phyloP scores from a whole-genome alignment of 768 basidiomycete genomes.

The Mycena albidolilacea region DNA sequence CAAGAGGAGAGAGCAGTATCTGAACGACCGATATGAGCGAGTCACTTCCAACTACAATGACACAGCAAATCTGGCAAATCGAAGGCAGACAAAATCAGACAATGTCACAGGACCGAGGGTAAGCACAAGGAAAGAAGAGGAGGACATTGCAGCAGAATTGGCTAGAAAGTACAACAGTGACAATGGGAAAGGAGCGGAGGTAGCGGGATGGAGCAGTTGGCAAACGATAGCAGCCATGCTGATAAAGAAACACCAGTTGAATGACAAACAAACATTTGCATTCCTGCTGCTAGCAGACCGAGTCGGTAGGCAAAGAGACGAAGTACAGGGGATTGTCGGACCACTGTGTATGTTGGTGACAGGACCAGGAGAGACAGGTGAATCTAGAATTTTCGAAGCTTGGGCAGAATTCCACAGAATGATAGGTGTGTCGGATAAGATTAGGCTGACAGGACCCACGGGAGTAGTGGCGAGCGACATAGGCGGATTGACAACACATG shows the following conservation, averaged over 20 bases:
- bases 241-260: neutral
- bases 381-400: neutral
- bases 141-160: neutral
- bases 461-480: neutral
- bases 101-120: neutral
- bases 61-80: neutral
- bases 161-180: neutral
- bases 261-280: neutral
- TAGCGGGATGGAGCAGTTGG: neutral
- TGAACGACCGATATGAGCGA: neutral
- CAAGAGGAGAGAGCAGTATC: neutral
- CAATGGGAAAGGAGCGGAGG: neutral
- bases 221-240: neutral
- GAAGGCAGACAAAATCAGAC: neutral
- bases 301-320: neutral
- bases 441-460: neutral
- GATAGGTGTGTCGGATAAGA: neutral
- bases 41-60: neutral
- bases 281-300: neutral
- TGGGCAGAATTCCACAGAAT: neutral
- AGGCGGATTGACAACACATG: neutral
- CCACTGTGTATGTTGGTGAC: neutral
- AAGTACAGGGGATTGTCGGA: neutral
- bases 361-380: neutral
- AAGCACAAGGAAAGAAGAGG: neutral